These are phyloP conservation scores for Podospora appendiculata DNA, from an alignment of 495 filamentous ascomycete species.

Conservation along the genomic window DNA sequence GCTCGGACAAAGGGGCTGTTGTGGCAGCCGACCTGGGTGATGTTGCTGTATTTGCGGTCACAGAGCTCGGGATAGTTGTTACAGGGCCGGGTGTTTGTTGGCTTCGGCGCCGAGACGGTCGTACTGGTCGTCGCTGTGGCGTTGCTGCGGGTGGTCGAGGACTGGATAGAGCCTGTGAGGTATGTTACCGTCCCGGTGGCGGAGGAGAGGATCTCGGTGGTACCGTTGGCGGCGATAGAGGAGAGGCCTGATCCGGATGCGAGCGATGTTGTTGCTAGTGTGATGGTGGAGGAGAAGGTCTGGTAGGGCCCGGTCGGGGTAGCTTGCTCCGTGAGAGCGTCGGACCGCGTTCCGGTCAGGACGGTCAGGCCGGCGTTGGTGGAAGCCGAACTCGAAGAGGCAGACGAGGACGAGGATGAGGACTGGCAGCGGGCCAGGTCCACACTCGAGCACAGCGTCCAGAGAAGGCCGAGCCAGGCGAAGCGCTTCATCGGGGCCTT, in stretches of 20 bases:
- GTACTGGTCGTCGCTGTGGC: constrained; percentile 25
- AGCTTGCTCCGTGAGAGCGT: constrained; percentile 3
- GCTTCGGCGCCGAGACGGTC: constrained; percentile 32
- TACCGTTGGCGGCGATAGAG: constrained; percentile 34
- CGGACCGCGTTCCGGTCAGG: constrained; percentile 29
- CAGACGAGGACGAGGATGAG: neutral
- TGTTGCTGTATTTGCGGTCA: constrained; percentile 72
- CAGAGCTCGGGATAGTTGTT: constrained; percentile 87
- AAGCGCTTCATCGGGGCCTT: too few relatives aligned
- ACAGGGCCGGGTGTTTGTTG: constrained; percentile 68
- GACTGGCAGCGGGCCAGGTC: constrained; percentile 1
- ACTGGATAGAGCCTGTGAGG: constrained; percentile 30
- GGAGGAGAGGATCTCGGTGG: constrained; percentile 22
- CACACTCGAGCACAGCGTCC: neutral
- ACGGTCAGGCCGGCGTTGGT: constrained; percentile 5
- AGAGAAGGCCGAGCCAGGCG: neutral
- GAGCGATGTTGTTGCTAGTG: constrained; percentile 21
- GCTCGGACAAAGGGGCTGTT: constrained; percentile 75
- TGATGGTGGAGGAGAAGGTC: constrained; percentile 26
- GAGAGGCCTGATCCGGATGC: constrained; percentile 7
- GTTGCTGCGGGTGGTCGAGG: constrained; percentile 22
- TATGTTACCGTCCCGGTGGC: constrained; percentile 27
- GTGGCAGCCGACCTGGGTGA: constrained; percentile 78
- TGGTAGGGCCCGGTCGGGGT: constrained; percentile 32
- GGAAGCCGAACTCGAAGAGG: neutral